Percentiles rank a stretch among this genome's conserved stretches.
phyloP scores from a whole-genome alignment of 352 stramenopile species.

The Thraustochytrium sp. region DNA sequence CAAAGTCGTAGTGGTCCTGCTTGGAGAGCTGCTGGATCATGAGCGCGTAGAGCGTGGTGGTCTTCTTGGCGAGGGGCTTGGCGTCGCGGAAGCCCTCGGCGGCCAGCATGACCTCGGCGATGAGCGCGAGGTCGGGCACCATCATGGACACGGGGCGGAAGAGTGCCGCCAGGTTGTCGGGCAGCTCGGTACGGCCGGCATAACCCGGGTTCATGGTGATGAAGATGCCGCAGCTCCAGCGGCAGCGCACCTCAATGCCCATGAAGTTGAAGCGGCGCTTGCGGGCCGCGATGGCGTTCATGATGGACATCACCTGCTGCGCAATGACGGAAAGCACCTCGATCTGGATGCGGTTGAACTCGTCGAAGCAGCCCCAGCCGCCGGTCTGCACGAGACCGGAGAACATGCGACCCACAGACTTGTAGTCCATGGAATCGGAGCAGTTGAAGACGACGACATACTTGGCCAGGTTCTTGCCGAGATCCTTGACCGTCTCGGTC shows the following conservation, averaged over 20 bases:
- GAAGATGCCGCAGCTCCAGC: constrained; percentile 96
- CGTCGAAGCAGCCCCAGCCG: constrained; percentile 99
- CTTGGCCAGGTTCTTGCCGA: constrained; percentile 94
- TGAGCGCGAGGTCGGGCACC: constrained; percentile 95
- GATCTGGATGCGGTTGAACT: constrained; percentile 99
- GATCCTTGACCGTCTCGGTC: constrained; percentile 98
- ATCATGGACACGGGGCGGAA: constrained; percentile 99
- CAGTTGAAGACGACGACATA: constrained; percentile 99
- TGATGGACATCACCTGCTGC: constrained; percentile 99
- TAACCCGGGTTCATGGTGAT: constrained; percentile 99
- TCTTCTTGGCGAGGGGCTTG: constrained; percentile 90
- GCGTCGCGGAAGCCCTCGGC: constrained; percentile 98
- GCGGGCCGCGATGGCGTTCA: constrained; percentile 77
- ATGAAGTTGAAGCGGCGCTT: constrained; percentile 50
- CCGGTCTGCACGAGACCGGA: constrained; percentile 98
- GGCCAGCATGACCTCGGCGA: constrained; percentile 99
- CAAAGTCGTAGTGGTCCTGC: constrained; percentile 92
- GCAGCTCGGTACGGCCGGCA: constrained; percentile 91
- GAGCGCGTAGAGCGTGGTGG: constrained; percentile 88
- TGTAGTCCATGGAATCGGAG: constrained; percentile 99
- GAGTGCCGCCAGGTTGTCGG: constrained; percentile 97
- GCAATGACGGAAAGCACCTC: constrained; percentile 98
- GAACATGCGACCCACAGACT: constrained; percentile 98
- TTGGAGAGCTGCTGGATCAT: constrained; percentile 87
- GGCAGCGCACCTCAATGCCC: constrained; percentile 74